These are phyloP conservation scores for Monilinia fructicola DNA, from an alignment of 2,329 filamentous ascomycete species.

Conservation along the genomic window DNA sequence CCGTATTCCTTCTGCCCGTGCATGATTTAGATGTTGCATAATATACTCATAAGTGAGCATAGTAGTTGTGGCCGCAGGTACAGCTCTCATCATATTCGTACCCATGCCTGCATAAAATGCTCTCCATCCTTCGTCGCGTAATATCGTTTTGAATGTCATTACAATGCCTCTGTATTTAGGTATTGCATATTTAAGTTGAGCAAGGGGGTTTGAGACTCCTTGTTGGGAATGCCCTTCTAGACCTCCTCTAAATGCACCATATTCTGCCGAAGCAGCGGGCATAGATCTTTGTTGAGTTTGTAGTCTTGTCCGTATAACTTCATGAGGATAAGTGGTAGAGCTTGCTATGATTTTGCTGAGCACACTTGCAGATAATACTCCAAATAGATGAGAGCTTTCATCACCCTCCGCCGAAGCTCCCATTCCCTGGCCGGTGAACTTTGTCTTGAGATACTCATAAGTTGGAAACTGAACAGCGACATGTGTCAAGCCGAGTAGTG, in stretches of 20 bases:
- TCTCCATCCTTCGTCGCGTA: conserved; percentile 89
- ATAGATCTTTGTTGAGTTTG: conserved; percentile 85
- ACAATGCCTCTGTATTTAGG: conserved; percentile 72
- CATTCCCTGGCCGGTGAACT: conserved; percentile 87
- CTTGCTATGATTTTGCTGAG: conserved; percentile 93
- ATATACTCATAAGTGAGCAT: conserved; percentile 94
- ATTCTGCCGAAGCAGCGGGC: conserved; percentile 52
- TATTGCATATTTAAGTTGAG: conserved; percentile 39
- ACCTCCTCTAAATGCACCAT: conserved; percentile 46
- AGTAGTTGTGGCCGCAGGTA: conserved; percentile 93
- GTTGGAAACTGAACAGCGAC: conserved; percentile 96
- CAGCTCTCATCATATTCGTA: conserved; percentile 93
- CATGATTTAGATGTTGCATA: conserved; percentile 37
- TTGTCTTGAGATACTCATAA: conserved; percentile 89
- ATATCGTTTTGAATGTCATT: conserved; percentile 79
- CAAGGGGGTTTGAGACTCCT: conserved; percentile 32
- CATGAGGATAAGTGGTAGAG: conserved; percentile 93
- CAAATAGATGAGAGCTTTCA: conserved; percentile 71
- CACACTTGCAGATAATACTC: conserved; percentile 84
- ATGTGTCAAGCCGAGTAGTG: conserved; percentile 86
- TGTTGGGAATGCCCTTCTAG: conserved; percentile 33
- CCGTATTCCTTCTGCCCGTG: conserved; percentile 35
- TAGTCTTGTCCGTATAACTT: conserved; percentile 88
- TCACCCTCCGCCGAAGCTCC: conserved; percentile 60
- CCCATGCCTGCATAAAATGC: conserved; percentile 97